Percentiles rank a stretch among this genome's conserved stretches.
Conservation (phyloP, 1,139 yeast species). For the Suhomyces kunorum region DNA sequence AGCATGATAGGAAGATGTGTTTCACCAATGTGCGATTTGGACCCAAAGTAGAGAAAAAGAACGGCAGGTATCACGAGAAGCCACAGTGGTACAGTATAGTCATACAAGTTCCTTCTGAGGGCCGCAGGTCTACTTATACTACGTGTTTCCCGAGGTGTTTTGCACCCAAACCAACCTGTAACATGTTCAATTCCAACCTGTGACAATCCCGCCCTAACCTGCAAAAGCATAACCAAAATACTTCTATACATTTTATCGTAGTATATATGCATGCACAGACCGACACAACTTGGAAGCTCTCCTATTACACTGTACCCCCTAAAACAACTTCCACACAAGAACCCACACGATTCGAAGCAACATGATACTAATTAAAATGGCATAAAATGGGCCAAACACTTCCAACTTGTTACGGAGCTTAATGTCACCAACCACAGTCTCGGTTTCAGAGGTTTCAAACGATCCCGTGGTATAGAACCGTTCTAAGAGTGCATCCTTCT, state of each 20-base stretch:
- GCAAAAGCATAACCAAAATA: background rate
- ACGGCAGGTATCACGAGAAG: too few species aligned
- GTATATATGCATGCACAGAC: too few species aligned
- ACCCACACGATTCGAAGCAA: constrained; percentile 13
- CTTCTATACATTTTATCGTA: too few species aligned
- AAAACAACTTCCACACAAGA: background rate
- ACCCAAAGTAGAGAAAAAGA: background rate
- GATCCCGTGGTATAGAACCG: constrained; percentile 58
- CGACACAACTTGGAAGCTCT: too few species aligned
- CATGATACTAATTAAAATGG: constrained; percentile 14
- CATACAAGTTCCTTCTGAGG: too few species aligned
- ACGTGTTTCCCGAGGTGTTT: too few species aligned
- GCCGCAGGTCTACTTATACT: too few species aligned
- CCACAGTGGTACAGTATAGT: too few species aligned
- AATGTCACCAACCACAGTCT: constrained; percentile 14
- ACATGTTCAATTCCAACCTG: background rate
- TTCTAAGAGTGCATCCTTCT: constrained; percentile 71
- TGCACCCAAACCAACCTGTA: constrained; percentile 8
- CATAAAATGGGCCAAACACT: constrained; percentile 19
- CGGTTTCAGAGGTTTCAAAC: constrained; percentile 36
- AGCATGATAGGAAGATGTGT: constrained; percentile 1
- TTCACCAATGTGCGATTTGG: background rate
- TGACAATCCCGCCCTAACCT: background rate
- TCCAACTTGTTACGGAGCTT: constrained; percentile 19
- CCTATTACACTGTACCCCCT: background rate